Conservation (phyloP, 805 yeast genomes). For the Lipomyces starkeyi region DNA sequence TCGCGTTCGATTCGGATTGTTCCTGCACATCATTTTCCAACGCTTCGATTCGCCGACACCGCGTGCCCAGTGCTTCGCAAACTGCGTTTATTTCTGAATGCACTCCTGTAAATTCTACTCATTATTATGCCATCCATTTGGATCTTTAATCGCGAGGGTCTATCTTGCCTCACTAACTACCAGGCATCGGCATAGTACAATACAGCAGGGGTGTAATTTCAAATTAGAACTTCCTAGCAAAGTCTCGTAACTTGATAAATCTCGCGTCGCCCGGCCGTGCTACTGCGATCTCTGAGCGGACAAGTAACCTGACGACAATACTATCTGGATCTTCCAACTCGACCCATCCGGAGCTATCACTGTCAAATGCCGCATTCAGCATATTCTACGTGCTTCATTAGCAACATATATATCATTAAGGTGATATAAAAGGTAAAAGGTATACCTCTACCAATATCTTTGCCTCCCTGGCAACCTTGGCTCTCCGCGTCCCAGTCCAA, state of each 20-base stretch:
- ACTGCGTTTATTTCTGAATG: too few species aligned
- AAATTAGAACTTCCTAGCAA: slow-evolving; percentile 6
- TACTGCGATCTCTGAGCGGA: slow-evolving; percentile 27
- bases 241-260: slow-evolving; percentile 27
- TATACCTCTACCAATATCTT: slow-evolving; percentile 22
- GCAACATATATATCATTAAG: not conserved
- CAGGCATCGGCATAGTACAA: too few species aligned
- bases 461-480: slow-evolving; percentile 15
- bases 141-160: too few species aligned
- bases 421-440: too few species aligned
- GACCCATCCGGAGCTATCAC: slow-evolving; percentile 13
- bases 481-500: slow-evolving; percentile 20
- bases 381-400: slow-evolving; percentile 13
- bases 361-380: slow-evolving; percentile 24
- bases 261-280: slow-evolving; percentile 17
- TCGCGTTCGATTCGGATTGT: too few species aligned
- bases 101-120: too few species aligned
- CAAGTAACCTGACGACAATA: slow-evolving; percentile 20
- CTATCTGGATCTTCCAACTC: slow-evolving; percentile 23
- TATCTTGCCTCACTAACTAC: too few species aligned
- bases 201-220: too few species aligned
- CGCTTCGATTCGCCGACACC: too few species aligned
- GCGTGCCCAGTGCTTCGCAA: too few species aligned
- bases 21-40: too few species aligned
- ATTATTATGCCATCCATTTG: too few species aligned